Evolutionary conservation across 768 basidiomycete species (phyloP), one percentile per base, ranked within the genome.

Genomic region (Kwoniella dendrophila): DNA sequence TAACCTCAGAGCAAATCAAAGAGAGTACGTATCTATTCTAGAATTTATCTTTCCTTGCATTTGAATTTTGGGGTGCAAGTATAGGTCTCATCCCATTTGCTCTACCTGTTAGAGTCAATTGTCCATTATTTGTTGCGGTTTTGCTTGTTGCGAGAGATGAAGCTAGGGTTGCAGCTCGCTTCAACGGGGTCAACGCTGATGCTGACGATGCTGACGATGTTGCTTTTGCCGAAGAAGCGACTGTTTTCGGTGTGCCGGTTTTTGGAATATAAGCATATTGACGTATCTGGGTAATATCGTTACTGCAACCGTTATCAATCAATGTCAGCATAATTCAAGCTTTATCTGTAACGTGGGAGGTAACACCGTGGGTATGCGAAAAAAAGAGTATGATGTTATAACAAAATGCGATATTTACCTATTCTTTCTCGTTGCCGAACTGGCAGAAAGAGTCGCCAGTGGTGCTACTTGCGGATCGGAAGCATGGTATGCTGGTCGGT

Each of bases 401-500:
- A n/a, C n/a, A n/a, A n/a, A n/a, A n/a, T n/a, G n/a, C 6, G 7
- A 16, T 2, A 53, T 36, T 56, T 14, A 56, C 54, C 41, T 41
- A 29, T 43, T 43, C n/a, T n/a, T n/a, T n/a, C 54, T 38, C 3
- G 56, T 34, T 12, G 56, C 56, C 38, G 56, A 47, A 18, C 45
- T 24, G 3, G 47, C 36, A 6, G 56, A 58, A n/a, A 47, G 45
- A 8, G 56, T 58, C 16, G 56, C 56, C 22, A 58, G 36, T 20
- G 56, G 56, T 29, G 56, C 56, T 3, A 58, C 56, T 10, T 18
- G 20, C 14, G 56, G 33, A 16, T 58, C 56, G 30, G 47, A n/a
- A 24, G 45, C 44, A 33, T 58, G 56, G 41, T 58, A 58, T 16
- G 56, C 56, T n/a, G 59, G 59, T 38, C 64, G 43, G 33, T 61